Percentiles rank a stretch among this genome's conserved stretches.
Conservation (phyloP, 129 eudicot species). For the Centrapalus pauciflorus region DNA sequence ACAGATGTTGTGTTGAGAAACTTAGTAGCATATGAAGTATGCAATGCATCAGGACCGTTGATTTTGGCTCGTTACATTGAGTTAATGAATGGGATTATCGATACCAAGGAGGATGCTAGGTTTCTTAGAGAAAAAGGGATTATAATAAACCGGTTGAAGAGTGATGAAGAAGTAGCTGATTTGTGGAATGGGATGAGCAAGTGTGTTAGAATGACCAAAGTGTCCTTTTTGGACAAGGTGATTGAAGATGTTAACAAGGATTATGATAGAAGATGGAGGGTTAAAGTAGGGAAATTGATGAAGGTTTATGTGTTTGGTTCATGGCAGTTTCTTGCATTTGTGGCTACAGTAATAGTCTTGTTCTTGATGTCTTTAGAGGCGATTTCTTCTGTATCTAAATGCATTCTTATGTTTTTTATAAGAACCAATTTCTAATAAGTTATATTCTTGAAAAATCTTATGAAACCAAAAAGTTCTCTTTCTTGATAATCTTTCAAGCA, state of each 20-base stretch:
- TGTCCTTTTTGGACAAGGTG: slow-evolving; percentile 43
- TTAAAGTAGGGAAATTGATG: slow-evolving; percentile 30
- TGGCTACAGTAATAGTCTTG: slow-evolving; percentile 36
- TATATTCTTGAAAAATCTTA: no score
- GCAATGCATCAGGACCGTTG: slow-evolving; percentile 49
- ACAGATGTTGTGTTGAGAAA: slow-evolving; percentile 43
- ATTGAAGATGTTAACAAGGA: slow-evolving; percentile 52
- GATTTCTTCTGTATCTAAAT: slow-evolving; percentile 22
- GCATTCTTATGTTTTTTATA: neutral
- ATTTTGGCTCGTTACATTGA: slow-evolving; percentile 55
- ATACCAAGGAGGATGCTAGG: slow-evolving; percentile 51
- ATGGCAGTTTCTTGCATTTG: slow-evolving; percentile 43
- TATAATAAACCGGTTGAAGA: slow-evolving; percentile 47
- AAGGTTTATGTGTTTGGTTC: slow-evolving; percentile 43
- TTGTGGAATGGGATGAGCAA: slow-evolving; percentile 73
- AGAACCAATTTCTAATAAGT: neutral
- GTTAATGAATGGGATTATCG: slow-evolving; percentile 68
- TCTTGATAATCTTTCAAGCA: no score
- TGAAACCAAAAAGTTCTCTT: no score
- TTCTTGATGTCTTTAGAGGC: slow-evolving; percentile 40
- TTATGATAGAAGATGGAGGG: slow-evolving; percentile 48
- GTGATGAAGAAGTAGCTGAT: slow-evolving; percentile 55
- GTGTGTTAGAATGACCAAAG: slow-evolving; percentile 50
- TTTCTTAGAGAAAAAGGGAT: slow-evolving; percentile 51
- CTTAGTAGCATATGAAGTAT: slow-evolving; percentile 59